These are phyloP conservation scores for Mycena albidolilacea DNA, from an alignment of 768 basidiomycete species.

Conservation along the genomic window DNA sequence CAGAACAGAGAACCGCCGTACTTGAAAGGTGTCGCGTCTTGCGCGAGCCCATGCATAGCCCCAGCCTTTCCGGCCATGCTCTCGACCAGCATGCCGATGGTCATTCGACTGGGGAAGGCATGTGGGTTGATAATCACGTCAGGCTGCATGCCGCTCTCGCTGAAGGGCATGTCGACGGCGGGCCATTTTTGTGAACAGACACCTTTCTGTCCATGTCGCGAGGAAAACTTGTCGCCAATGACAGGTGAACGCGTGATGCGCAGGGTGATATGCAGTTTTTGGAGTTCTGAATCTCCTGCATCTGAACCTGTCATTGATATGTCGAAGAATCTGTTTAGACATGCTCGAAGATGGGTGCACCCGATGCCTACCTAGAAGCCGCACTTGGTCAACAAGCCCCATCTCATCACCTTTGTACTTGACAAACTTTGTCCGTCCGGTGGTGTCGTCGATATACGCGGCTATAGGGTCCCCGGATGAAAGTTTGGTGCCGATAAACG, in stretches of 20 bases:
- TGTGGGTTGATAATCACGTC: conserved; percentile 99
- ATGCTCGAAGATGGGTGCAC: too few species aligned
- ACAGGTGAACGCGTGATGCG: conserved; percentile 95
- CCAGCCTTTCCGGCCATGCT: conserved; percentile 99
- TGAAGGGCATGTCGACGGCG: conserved; percentile 97
- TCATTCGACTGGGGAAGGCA: conserved; percentile 99
- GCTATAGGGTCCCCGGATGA: conserved; percentile 85
- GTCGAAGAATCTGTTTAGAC: conserved; percentile 19
- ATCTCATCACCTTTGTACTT: conserved; percentile 98
- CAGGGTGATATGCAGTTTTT: conserved; percentile 94
- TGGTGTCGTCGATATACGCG: conserved; percentile 90
- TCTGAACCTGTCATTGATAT: conserved; percentile 75
- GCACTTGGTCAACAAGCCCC: conserved; percentile 91
- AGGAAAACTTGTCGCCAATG: conserved; percentile 99
- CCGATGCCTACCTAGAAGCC: conserved; percentile 79
- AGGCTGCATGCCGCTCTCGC: conserved; percentile 98
- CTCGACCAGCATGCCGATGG: conserved; percentile 99
- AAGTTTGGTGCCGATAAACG: conserved; percentile 79
- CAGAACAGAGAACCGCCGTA: conserved; percentile 55
- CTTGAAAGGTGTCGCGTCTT: conserved; percentile 99
- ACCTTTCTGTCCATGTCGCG: conserved; percentile 99
- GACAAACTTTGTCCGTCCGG: conserved; percentile 84
- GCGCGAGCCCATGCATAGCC: conserved; percentile 97
- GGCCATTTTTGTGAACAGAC: conserved; percentile 99
- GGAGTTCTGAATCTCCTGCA: conserved; percentile 87